A percentile compares a stretch with the other conserved stretches of the same genome.
These are phyloP conservation scores for Phyllosticta citrichinensis DNA, from an alignment of 2,329 filamentous ascomycete genomes.

Conservation along the genomic window DNA sequence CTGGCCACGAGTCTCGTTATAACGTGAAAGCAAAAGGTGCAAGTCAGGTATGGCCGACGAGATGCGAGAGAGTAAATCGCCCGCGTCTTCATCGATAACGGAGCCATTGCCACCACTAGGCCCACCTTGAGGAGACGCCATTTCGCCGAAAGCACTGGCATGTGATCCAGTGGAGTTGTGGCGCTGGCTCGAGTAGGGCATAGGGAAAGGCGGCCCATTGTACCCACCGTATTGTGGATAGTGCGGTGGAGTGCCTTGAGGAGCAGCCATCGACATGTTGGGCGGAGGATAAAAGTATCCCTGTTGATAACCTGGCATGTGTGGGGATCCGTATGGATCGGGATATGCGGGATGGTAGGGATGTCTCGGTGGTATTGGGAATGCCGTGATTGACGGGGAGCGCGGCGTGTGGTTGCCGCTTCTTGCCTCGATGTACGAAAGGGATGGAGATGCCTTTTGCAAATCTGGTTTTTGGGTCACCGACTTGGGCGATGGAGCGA, in stretches of 20 bases:
- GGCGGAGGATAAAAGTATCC: slow-evolving; percentile 22
- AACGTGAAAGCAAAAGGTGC: slow-evolving; percentile 31
- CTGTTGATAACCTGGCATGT: slow-evolving; percentile 41
- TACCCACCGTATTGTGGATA: slow-evolving; percentile 27
- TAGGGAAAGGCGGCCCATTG: slow-evolving; percentile 21
- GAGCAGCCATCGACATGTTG: slow-evolving; percentile 22
- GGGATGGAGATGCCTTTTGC: background rate
- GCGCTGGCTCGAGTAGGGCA: slow-evolving; percentile 23
- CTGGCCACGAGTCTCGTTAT: slow-evolving; percentile 42
- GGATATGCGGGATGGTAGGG: slow-evolving; percentile 23
- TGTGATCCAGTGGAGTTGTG: slow-evolving; percentile 27
- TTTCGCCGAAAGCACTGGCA: slow-evolving; percentile 13
- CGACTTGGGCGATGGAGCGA: background rate
- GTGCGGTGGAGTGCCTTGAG: slow-evolving; percentile 27
- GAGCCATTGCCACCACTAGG: slow-evolving; percentile 2
- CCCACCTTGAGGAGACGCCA: background rate
- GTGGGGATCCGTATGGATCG: slow-evolving; percentile 48
- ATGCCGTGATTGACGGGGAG: slow-evolving; percentile 1
- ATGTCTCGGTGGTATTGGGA: background rate
- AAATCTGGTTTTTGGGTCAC: slow-evolving; percentile 1
- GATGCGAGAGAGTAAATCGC: slow-evolving; percentile 29
- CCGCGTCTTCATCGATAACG: slow-evolving; percentile 25
- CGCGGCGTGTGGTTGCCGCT: background rate
- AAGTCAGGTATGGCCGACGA: slow-evolving; percentile 29
- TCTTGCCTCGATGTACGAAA: slow-evolving; percentile 4